Evolutionary conservation across 352 stramenopile genomes (phyloP).

Genomic region (Achlya hypogyna): DNA sequence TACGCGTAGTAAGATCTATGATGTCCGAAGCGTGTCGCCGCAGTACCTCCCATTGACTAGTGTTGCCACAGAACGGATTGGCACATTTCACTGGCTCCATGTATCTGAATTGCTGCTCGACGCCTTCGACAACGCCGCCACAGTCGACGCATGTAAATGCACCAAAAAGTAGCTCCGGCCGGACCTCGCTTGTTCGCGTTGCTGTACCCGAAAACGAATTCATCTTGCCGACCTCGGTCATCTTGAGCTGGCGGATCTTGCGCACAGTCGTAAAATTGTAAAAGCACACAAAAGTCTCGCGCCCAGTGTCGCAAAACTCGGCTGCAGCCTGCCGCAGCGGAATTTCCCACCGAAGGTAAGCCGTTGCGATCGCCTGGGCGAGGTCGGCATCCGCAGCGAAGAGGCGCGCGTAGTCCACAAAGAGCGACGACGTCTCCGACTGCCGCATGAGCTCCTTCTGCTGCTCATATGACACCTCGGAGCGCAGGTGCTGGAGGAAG

Average conservation of each 20-base stretch:
- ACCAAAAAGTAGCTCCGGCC: conserved; percentile 94
- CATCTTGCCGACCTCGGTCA: conserved; percentile 89
- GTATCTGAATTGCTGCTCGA: conserved; percentile 98
- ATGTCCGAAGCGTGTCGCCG: neutral
- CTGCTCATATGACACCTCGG: conserved; percentile 78
- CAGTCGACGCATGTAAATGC: conserved; percentile 95
- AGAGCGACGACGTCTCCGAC: conserved; percentile 79
- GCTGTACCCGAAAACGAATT: conserved; percentile 93
- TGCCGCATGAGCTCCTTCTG: conserved; percentile 82
- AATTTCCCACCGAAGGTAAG: conserved; percentile 78
- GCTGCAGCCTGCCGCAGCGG: conserved; percentile 19
- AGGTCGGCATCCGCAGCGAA: conserved; percentile 75
- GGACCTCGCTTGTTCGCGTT: conserved; percentile 95
- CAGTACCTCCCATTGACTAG: conserved; percentile 51
- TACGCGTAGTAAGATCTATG: conserved; percentile 15
- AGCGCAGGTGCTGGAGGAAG: conserved; percentile 75
- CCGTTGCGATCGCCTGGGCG: conserved; percentile 68
- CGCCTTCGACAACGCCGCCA: conserved; percentile 77
- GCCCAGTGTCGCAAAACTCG: conserved; percentile 20
- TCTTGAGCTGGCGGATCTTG: conserved; percentile 89
- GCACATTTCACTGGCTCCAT: conserved; percentile 94
- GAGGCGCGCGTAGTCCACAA: conserved; percentile 80
- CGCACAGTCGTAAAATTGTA: conserved; percentile 64
- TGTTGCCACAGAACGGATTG: conserved; percentile 94
- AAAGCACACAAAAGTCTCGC: conserved; percentile 84